Conservation (phyloP, 192 early-diverging fungal genomes). For the Haplosporangium gracile region DNA sequence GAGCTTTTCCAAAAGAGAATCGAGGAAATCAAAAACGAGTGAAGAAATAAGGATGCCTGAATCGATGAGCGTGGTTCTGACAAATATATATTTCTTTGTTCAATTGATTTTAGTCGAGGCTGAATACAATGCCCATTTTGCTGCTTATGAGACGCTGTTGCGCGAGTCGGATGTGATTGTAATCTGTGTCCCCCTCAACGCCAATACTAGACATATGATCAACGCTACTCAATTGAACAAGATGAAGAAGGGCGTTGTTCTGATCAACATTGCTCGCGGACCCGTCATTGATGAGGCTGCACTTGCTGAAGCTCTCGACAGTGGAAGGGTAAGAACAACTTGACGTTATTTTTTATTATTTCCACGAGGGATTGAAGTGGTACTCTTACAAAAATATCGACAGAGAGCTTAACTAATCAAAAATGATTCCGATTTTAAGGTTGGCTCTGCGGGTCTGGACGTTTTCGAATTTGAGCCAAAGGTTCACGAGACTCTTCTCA, state of each 20-base stretch:
- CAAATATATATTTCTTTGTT: neutral
- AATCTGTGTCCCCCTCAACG: constrained; percentile 60
- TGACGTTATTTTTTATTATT: neutral
- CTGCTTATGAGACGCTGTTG: constrained; percentile 64
- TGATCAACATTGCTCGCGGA: constrained; percentile 67
- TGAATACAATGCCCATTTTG: constrained; percentile 58
- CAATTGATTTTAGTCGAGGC: constrained; percentile 54
- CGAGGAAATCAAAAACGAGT: no score
- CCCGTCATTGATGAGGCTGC: constrained; percentile 64
- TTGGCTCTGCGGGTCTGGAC: constrained; percentile 34
- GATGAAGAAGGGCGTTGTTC: constrained; percentile 63
- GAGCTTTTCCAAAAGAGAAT: neutral
- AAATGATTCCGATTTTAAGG: constrained; percentile 14
- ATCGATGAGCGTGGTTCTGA: neutral
- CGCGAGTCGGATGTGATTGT: constrained; percentile 65
- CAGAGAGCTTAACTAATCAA: neutral
- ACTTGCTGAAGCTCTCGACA: constrained; percentile 61
- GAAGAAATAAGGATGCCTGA: neutral
- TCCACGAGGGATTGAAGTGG: neutral
- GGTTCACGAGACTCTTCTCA: constrained; percentile 57
- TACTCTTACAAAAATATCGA: neutral
- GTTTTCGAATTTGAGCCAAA: constrained; percentile 59
- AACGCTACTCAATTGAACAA: constrained; percentile 58
- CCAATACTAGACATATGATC: constrained; percentile 58
- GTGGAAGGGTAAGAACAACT: constrained; percentile 59